phyloP scores from a whole-genome alignment of 2,329 filamentous ascomycete species.

The Botrytis squamosa region DNA sequence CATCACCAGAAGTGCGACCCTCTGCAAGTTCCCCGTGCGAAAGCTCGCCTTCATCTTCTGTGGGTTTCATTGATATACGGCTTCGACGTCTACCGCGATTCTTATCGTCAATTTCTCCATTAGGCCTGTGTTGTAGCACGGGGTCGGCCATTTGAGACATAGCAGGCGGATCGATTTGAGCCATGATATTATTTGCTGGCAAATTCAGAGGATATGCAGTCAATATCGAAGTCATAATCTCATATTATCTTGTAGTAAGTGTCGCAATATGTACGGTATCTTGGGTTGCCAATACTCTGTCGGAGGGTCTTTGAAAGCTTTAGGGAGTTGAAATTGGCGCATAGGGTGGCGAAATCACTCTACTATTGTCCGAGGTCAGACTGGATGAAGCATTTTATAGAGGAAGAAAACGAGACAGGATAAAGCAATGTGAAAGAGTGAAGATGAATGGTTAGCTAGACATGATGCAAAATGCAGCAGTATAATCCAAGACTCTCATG shows the following conservation, averaged over 20 bases:
- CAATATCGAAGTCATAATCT: constrained; percentile 40
- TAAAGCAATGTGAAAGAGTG: constrained; percentile 10
- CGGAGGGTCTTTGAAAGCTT: not conserved
- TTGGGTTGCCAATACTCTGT: not conserved
- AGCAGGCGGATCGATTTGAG: constrained; percentile 32
- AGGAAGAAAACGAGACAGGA: not conserved
- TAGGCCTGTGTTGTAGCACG: constrained; percentile 29
- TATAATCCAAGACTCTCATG: constrained; percentile 6
- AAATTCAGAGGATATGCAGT: constrained; percentile 34
- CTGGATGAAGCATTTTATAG: constrained; percentile 9
- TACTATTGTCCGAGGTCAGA: constrained; percentile 22
- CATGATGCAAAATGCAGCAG: constrained; percentile 15
- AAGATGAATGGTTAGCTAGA: constrained; percentile 9
- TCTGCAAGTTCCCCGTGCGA: constrained; percentile 34
- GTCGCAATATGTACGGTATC: not conserved
- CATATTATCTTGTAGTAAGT: constrained; percentile 8
- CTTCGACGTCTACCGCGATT: constrained; percentile 37
- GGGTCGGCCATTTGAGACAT: constrained; percentile 33
- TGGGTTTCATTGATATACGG: constrained; percentile 31
- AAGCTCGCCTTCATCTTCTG: constrained; percentile 31
- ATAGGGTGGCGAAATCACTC: constrained; percentile 20
- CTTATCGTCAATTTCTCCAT: constrained; percentile 34
- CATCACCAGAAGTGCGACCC: constrained; percentile 38
- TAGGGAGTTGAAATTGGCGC: constrained; percentile 12
- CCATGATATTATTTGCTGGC: constrained; percentile 31